Conservation (phyloP, 129 eudicot species). For the Ambrosia trifida region DNA sequence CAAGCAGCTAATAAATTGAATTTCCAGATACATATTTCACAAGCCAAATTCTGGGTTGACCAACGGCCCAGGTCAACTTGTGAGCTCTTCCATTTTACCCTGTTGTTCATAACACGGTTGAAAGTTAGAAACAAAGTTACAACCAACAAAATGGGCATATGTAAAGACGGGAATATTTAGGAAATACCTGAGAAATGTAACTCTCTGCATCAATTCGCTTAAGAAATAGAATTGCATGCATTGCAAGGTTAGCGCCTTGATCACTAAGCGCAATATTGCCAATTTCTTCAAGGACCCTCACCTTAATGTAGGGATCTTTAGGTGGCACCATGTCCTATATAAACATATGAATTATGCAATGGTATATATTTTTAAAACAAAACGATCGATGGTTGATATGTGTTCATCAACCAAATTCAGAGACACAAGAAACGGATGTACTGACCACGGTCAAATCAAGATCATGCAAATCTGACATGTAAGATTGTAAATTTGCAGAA, state of each 20-base stretch:
- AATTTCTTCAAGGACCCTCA: slow-evolving; percentile 89
- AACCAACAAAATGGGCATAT: not conserved
- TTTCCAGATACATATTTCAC: slow-evolving; percentile 5
- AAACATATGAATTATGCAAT: slow-evolving; percentile 14
- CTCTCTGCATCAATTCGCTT: slow-evolving; percentile 85
- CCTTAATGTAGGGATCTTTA: slow-evolving; percentile 96
- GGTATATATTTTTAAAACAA: not conserved
- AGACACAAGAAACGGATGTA: not conserved
- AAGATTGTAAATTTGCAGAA: slow-evolving; percentile 60
- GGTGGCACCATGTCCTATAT: slow-evolving; percentile 93
- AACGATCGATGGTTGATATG: not conserved
- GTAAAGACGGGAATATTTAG: slow-evolving; percentile 1
- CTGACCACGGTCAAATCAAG: slow-evolving; percentile 80
- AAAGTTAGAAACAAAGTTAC: not conserved
- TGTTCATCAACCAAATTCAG: not conserved
- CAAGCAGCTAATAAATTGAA: slow-evolving; percentile 23
- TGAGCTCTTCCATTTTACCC: slow-evolving; percentile 96
- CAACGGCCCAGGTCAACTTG: slow-evolving; percentile 33
- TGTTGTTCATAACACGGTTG: slow-evolving; percentile 25
- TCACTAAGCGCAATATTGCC: slow-evolving; percentile 74
- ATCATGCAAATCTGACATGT: slow-evolving; percentile 57
- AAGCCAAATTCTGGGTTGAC: slow-evolving; percentile 19
- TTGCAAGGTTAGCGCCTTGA: slow-evolving; percentile 72
- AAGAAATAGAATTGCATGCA: slow-evolving; percentile 84
- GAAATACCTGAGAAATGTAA: slow-evolving; percentile 66